Percentiles rank a stretch among this genome's conserved stretches.
Conservation (phyloP, 257 asterid species). For the Fraxinus cuspidata region DNA sequence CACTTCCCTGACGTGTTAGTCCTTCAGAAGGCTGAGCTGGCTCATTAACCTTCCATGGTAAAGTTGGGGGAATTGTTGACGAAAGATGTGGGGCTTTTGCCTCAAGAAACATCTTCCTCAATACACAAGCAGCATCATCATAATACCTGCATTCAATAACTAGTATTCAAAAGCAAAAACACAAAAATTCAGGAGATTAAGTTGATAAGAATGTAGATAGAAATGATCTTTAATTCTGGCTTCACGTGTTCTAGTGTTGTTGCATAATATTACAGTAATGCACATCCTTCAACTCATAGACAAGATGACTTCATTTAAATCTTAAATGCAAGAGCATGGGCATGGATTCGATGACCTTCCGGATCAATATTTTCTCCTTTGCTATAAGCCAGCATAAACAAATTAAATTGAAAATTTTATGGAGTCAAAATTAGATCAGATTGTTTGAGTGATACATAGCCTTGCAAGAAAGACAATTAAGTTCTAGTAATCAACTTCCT, state of each 20-base stretch:
- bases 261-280: background rate
- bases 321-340: background rate
- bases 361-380: background rate
- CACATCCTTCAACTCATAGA: background rate
- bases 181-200: background rate
- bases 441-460: background rate
- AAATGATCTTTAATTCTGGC: background rate
- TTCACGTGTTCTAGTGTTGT: background rate
- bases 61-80: constrained; percentile 73
- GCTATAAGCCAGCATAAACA: background rate
- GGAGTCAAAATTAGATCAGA: background rate
- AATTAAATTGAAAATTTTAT: background rate
- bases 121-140: constrained; percentile 92
- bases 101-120: constrained; percentile 93
- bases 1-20: constrained; percentile 93
- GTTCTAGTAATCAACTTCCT: background rate
- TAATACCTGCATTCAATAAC: constrained; percentile 62
- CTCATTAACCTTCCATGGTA: constrained; percentile 93
- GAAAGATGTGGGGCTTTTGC: constrained; percentile 99
- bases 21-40: constrained; percentile 87
- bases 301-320: background rate
- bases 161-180: constrained; percentile 11
- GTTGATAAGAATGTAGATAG: background rate
- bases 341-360: background rate
- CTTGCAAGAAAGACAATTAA: background rate